These are phyloP conservation scores for Candida hungchunana DNA, from an alignment of 805 yeast species.

Conservation along the genomic window DNA sequence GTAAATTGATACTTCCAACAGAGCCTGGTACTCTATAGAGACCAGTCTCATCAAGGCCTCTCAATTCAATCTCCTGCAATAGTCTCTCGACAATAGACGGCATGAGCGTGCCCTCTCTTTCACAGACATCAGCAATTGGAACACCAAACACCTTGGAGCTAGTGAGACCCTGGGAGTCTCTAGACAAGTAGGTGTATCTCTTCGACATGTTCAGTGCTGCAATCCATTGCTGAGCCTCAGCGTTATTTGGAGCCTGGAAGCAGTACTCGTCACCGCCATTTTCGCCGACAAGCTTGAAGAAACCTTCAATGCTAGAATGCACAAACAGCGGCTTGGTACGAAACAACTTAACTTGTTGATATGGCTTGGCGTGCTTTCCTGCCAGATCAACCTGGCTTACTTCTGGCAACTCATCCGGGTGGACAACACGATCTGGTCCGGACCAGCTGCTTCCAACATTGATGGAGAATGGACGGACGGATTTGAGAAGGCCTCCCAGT, in stretches of 20 bases:
- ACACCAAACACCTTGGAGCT: constrained; percentile 74
- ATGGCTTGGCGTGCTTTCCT: constrained; percentile 43
- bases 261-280: constrained; percentile 48
- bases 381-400: constrained; percentile 38
- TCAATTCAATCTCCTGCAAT: constrained; percentile 72
- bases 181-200: constrained; percentile 39
- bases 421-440: constrained; percentile 42
- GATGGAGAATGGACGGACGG: constrained; percentile 57
- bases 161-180: constrained; percentile 35
- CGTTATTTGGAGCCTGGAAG: constrained; percentile 61
- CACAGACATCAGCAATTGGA: constrained; percentile 73
- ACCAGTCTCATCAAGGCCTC: constrained; percentile 89
- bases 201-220: constrained; percentile 36
- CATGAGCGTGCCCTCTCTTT: constrained; percentile 54
- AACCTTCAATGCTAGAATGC: constrained; percentile 35
- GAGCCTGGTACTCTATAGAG: constrained; percentile 75
- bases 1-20: constrained; percentile 49
- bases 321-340: constrained; percentile 34
- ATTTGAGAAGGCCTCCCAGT: constrained; percentile 55
- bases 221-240: constrained; percentile 75
- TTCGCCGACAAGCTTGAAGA: constrained; percentile 40
- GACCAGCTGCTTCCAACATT: constrained; percentile 38
- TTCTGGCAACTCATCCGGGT: constrained; percentile 58
- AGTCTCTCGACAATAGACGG: constrained; percentile 68
- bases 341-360: constrained; percentile 41